Evolutionary conservation across 192 early-diverging fungal species (phyloP), one percentile per base, ranked within the genome.

Genomic region (Phlyctochytrium arcticum): DNA sequence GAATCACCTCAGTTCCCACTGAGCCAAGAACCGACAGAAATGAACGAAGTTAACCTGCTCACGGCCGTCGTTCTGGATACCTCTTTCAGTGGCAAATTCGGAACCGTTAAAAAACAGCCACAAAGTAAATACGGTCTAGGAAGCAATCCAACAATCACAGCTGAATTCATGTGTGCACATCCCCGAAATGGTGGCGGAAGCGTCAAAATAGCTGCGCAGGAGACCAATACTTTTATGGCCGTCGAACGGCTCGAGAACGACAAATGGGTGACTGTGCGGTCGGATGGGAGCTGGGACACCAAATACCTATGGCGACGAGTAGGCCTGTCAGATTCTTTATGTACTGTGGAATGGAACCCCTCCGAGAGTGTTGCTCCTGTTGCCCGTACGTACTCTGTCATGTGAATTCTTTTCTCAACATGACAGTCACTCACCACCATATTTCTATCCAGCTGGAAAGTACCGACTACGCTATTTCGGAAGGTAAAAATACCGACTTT

Each of bases 201-300:
- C 33, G 64, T 32, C 15, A 54, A 47, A 6, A 26, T 32, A n/a
- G 34, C 67, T 12, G 62, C 62, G 5, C 59, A 42, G 15, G 54
- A 44, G 27, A 19, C 32, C 35, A 51, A 48, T 3, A 62, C 65
- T 12, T 78, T 54, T 53, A 74, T 77, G 70, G 68, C 72, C 19
- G 72, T 80, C 1, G 79, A 80, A 53, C 50, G 57, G 44, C 10
- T 57, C 15, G 55, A 15, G 33, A 10, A 37, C n/a, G 57, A 35
- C 6, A 50, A 36, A n/a, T 80, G 79, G 79, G 36, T 24, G 29
- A 35, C 42, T 3, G 66, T 78, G 24, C 35, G 78, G 60, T 65
- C 67, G 32, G 79, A 80, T 47, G 70, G 55, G 7, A 56, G 47
- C 7, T 77, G 75, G 75, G 79, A 80, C 65, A 80, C 74, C 12